Evolutionary conservation across 306 rosid genomes (phyloP), one percentile per base, ranked within the genome.

Genomic region (Fagus sylvatica): DNA sequence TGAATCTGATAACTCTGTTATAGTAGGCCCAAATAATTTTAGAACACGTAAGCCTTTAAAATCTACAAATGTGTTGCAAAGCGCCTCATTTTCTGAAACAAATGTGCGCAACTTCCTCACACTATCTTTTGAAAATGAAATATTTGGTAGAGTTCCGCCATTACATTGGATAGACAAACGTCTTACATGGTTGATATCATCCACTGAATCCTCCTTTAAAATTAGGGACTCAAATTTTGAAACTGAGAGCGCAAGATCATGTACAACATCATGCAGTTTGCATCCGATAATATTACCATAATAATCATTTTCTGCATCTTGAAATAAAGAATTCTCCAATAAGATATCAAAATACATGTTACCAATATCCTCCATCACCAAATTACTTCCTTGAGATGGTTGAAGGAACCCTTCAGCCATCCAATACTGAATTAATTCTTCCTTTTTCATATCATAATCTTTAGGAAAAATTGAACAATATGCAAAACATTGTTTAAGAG

Each of bases 191-290:
- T 22, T 34, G 60, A 19, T 19, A 57, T 43, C 16, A 34, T 12
- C 54, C 33, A 0, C 0, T 2, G 11, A 32, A n/a, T 67, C 5
- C 32, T 2, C 10, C 1, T 6, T 1, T 36, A 13, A 11, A 43
- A 1, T 64, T 49, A 76, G 32, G 2, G 37, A 40, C n/a, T 51
- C 36, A 1, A 6, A 13, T 43, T 30, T 37, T 5, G 68, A 28
- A 51, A 62, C 15, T 42, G 12, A 73, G 46, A 9, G 57, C 8
- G 84, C 67, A 36, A 80, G 71, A 6, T 56, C 83, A 37, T 80
- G 79, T 4, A 80, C 37, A 19, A 49, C 43, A 80, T 80, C 84
- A 3, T 75, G 84, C 84, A 80, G 75, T n/a, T 75, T 69, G 7
- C 51, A 75, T 4, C 4, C 4, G 7, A 0, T 2, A 17, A 33